A percentile compares a stretch with the other conserved stretches of the same genome.
Evolutionary conservation across 192 early-diverging fungal species (phyloP).

Genomic region (Podila epicladia): DNA sequence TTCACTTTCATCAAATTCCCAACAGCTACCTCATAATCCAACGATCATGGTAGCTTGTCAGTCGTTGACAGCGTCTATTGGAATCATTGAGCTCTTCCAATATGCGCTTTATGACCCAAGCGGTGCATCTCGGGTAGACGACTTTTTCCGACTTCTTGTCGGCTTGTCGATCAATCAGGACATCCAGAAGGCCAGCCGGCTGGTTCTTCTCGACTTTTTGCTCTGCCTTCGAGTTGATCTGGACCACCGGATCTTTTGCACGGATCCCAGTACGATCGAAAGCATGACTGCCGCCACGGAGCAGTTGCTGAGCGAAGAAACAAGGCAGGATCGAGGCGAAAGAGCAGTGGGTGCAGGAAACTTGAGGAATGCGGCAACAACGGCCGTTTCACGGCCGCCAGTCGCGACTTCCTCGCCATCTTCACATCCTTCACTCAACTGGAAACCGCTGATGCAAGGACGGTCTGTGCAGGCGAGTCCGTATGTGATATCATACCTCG

Average conservation of each 20-base stretch:
- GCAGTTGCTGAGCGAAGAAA: conserved; percentile 37
- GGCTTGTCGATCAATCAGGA: conserved; percentile 49
- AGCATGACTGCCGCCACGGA: conserved; percentile 44
- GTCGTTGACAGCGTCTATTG: conserved; percentile 47
- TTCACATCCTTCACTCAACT: conserved; percentile 28
- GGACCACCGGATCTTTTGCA: conserved; percentile 62
- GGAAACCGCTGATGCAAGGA: conserved; percentile 47
- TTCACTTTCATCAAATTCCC: conserved; percentile 15
- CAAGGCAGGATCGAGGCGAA: conserved; percentile 31
- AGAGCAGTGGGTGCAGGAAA: background rate
- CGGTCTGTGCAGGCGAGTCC: conserved; percentile 44
- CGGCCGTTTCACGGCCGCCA: background rate
- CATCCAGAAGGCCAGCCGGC: conserved; percentile 53
- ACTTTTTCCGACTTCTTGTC: conserved; percentile 52
- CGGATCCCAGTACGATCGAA: conserved; percentile 37
- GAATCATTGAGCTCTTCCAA: conserved; percentile 60
- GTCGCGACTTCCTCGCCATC: background rate
- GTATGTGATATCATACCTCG: conserved; percentile 45
- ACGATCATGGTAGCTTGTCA: conserved; percentile 32
- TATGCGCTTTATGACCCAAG: conserved; percentile 50
- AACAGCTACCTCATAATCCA: background rate
- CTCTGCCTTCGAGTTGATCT: conserved; percentile 60
- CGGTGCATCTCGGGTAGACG: conserved; percentile 40
- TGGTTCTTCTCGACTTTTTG: conserved; percentile 60
- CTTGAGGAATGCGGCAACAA: background rate